Evolutionary conservation across 2,329 filamentous ascomycete genomes (phyloP).

Genomic region (Botrytis galanthina): DNA sequence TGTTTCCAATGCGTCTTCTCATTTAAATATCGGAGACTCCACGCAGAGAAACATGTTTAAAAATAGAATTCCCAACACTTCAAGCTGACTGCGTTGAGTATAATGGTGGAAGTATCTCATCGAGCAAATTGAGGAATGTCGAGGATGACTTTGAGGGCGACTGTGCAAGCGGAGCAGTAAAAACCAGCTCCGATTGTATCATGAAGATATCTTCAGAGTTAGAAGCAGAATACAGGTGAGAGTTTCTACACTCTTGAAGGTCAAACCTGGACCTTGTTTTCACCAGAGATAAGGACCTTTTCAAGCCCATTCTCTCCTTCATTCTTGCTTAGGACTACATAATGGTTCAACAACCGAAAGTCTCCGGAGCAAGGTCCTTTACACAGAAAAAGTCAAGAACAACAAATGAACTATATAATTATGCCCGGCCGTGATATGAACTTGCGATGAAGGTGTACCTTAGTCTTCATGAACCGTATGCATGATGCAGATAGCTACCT

Average conservation of each 20-base stretch:
- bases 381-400: neutral
- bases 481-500: neutral
- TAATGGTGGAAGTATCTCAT: neutral
- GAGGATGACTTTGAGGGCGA: neutral
- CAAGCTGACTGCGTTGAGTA: neutral
- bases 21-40: rapidly evolving
- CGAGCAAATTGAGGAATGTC: neutral
- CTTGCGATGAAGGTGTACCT: too few species aligned
- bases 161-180: neutral
- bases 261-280: neutral
- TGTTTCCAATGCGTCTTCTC: neutral
- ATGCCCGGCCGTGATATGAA: too few species aligned
- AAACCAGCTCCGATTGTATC: neutral
- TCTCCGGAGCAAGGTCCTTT: neutral
- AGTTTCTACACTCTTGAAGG: neutral
- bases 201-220: neutral
- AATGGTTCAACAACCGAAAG: neutral
- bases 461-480: rapidly evolving
- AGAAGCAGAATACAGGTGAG: neutral
- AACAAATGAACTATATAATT: neutral
- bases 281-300: neutral
- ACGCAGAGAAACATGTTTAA: neutral
- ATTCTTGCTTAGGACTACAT: neutral
- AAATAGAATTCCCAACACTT: neutral
- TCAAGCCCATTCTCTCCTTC: neutral